Percentiles rank a stretch among this genome's conserved stretches.
These are phyloP conservation scores for Saprolegnia diclina DNA, from an alignment of 352 stramenopile genomes.

Conservation along the genomic window DNA sequence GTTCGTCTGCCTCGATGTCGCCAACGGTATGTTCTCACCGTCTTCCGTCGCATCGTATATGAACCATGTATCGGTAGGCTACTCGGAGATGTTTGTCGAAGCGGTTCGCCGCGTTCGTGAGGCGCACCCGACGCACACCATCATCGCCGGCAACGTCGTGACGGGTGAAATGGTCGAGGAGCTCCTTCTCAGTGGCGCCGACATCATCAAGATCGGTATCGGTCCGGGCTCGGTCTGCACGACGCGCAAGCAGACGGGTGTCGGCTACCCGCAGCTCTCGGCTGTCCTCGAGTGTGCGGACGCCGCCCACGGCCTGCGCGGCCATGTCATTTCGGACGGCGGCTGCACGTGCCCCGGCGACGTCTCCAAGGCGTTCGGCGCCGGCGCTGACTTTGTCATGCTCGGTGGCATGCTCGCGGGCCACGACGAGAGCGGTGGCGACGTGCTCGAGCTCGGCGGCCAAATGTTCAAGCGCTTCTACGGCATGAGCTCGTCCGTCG, in stretches of 20 bases:
- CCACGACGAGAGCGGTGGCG: conserved; percentile 85
- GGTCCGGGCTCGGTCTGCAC: conserved; percentile 89
- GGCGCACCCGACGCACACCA: conserved; percentile 65
- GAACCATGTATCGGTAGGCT: conserved; percentile 30
- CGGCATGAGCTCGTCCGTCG: conserved; percentile 88
- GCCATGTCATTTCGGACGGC: conserved; percentile 86
- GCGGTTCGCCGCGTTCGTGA: conserved; percentile 56
- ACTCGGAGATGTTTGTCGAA: conserved; percentile 84
- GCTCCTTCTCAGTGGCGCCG: conserved; percentile 82
- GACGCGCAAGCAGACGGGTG: conserved; percentile 89
- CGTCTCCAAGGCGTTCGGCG: conserved; percentile 88
- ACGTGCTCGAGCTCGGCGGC: conserved; percentile 65
- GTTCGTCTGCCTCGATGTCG: conserved; percentile 88
- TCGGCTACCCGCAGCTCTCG: conserved; percentile 88
- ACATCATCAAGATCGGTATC: conserved; percentile 93
- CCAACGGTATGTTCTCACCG: conserved; percentile 58
- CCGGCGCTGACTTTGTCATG: conserved; percentile 91
- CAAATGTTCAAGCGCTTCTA: conserved; percentile 89
- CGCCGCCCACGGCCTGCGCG: conserved; percentile 82
- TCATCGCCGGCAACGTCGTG: conserved; percentile 91
- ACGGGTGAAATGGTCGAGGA: conserved; percentile 91
- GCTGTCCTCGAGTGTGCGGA: conserved; percentile 90
- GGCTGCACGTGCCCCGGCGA: conserved; percentile 87
- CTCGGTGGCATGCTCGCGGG: conserved; percentile 88
- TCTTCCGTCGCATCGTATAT: no score